A percentile compares a stretch with the other conserved stretches of the same genome.
Evolutionary conservation across 2,329 filamentous ascomycete genomes (phyloP).

Genomic region (Monosporascus sp.): DNA sequence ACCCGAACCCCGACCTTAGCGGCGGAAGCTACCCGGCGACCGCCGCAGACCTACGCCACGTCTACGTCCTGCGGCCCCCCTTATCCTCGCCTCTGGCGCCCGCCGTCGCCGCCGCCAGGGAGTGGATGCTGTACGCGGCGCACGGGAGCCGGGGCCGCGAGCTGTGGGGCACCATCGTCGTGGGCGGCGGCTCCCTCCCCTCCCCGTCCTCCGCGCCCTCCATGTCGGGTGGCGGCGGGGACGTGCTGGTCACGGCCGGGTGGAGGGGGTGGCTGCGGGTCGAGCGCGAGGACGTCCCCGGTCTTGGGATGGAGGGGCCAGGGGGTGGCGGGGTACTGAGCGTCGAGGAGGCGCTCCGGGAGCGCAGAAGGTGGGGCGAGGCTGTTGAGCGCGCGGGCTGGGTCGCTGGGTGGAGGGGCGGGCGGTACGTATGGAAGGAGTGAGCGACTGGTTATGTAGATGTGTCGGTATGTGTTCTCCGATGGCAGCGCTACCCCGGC

Average conservation of each 20-base stretch:
- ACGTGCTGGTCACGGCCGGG: conserved; percentile 30
- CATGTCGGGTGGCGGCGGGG: conserved; percentile 4
- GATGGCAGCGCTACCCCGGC: too few relatives aligned
- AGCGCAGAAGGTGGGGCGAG: conserved; percentile 33
- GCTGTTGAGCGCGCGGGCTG: conserved; percentile 40
- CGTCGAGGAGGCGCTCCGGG: conserved; percentile 39
- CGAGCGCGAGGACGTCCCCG: conserved; percentile 35
- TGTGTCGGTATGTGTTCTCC: too few relatives aligned
- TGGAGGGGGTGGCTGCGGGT: conserved; percentile 50
- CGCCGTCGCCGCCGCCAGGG: conserved; percentile 35
- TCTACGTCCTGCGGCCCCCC: conserved; percentile 44
- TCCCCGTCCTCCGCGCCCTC: conserved; percentile 24
- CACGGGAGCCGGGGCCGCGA: conserved; percentile 39
- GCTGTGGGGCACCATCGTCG: conserved; percentile 55
- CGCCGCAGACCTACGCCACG: conserved; percentile 38
- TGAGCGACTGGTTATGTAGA: not conserved
- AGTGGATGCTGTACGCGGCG: conserved; percentile 46
- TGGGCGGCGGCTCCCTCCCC: conserved; percentile 36
- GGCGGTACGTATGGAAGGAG: conserved; percentile 38
- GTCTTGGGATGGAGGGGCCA: conserved; percentile 29
- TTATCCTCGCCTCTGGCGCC: conserved; percentile 15
- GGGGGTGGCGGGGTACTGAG: conserved; percentile 18
- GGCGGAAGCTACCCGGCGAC: conserved; percentile 13
- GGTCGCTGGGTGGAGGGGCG: conserved; percentile 45
- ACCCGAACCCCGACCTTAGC: not conserved